Percentiles rank a stretch among this genome's conserved stretches.
phyloP scores from a whole-genome alignment of 352 stramenopile species.

The Phytophthora melonis region DNA sequence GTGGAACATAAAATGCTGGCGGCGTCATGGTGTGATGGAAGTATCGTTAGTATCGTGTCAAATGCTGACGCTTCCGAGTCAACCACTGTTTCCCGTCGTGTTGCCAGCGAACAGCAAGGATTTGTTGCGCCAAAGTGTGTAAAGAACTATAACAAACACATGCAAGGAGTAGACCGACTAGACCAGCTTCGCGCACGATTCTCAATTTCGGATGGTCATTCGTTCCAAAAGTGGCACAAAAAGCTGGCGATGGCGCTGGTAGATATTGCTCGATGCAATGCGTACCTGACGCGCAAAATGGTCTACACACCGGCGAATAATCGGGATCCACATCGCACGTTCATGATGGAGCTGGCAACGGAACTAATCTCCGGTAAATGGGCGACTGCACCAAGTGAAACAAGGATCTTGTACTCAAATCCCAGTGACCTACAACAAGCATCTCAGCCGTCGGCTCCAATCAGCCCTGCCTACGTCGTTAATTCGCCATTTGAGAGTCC shows the following conservation, averaged over 20 bases:
- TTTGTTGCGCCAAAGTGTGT: slow-evolving; percentile 34
- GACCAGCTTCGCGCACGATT: slow-evolving; percentile 24
- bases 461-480: not conserved
- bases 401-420: not conserved
- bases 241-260: slow-evolving; percentile 36
- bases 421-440: not conserved
- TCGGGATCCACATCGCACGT: slow-evolving; percentile 4
- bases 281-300: slow-evolving; percentile 18
- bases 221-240: slow-evolving; percentile 45
- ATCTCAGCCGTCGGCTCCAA: not conserved
- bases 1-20: slow-evolving; percentile 27
- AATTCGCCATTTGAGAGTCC: not conserved
- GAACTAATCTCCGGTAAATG: slow-evolving; percentile 13
- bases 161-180: slow-evolving; percentile 42
- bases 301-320: slow-evolving; percentile 4
- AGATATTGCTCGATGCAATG: slow-evolving; percentile 42
- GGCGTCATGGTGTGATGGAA: slow-evolving; percentile 39
- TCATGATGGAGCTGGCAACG: not conserved
- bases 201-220: slow-evolving; percentile 43
- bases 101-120: not conserved
- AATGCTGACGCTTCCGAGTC: slow-evolving; percentile 30
- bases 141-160: slow-evolving; percentile 40
- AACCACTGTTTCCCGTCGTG: slow-evolving; percentile 1
- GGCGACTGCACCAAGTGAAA: slow-evolving; percentile 10
- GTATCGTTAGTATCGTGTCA: slow-evolving; percentile 33